Evolutionary conservation across 1,284 basidiomycete species (phyloP), one percentile per base, ranked within the genome.

Genomic region (Coriolopsis trogii): DNA sequence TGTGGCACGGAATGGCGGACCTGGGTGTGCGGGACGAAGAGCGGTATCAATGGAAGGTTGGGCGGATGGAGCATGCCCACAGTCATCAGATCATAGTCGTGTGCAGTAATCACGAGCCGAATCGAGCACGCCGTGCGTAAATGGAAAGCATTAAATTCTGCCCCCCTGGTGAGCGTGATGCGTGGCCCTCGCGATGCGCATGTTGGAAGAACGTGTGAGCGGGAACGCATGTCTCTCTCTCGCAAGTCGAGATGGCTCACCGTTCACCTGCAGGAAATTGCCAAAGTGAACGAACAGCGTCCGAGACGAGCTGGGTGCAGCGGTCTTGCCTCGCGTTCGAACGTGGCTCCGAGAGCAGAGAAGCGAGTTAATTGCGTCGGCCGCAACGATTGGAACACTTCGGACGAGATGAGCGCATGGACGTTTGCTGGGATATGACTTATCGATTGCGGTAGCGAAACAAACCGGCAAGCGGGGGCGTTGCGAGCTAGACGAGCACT

Each of bases 81-180:
- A 53, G 60, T 64, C 61, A 66, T 66, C 64, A 64, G 62, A 66
- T 64, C 63, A 64, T 66, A 56, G 57, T 56, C 63, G 63, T 66
- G 64, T 61, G 63, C 53, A 62, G 53, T 57, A n/a, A 63, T 61
- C 60, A 56, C 60, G 51, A 54, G 55, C 61, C 61, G 57, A 56
- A 67, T 60, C 48, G 46, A 64, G 64, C 42, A 62, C 23, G 40
- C 42, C 54, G 55, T 64, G n/a, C 63, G 53, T 48, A 59, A 52
- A 63, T 59, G 61, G 63, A 51, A 63, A 64, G 45, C 56, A 65
- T 66, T 66, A 62, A 63, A 64, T 37, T 38, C 33, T 45, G 46
- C 31, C 47, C 59, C 63, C 64, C 64, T 67, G 66, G 29, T 33
- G 30, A 46, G 30, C 51, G 24, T 51, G 51, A 54, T 50, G 54